Evolutionary conservation across 2,329 filamentous ascomycete genomes (phyloP), one percentile per base, ranked within the genome.

Genomic region (Claviceps maximensis): DNA sequence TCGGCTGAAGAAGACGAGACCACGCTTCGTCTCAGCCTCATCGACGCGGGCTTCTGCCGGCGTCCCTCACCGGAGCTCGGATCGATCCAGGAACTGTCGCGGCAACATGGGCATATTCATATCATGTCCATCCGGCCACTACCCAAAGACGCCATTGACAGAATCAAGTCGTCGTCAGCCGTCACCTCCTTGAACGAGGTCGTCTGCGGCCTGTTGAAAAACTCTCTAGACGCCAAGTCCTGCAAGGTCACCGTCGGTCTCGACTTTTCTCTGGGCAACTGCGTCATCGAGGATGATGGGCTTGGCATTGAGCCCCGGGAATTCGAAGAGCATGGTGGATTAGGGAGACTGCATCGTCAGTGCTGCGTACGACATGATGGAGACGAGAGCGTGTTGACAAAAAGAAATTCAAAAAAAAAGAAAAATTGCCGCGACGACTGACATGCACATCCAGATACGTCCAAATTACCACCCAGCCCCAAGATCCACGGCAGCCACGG

Each of bases 261-360:
- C 23, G 86, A 96, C 68, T 89, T 88, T 63, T 67, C 69, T 51
- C 82, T 84, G 25, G 91, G 89, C 5, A 81, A 78, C 59, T 95
- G 90, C 66, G 74, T 76, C 0, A 78, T 96, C 5, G 86, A 95
- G 62, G 93, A 98, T 64, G 78, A 97, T 68, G 93, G 93, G 1
- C 53, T 72, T 17, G 93, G 93, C 0, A 94, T 98, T 47, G 65
- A 73, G 1, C 79, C 86, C 1, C 62, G 66, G 1, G 90, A 96
- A 59, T 96, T 97, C 60, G 62, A 63, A n/a, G 71, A 78, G 2
- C 65, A 69, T 47, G 89, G 89, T 4, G 84, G 86, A 0, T 71
- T 96, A 19, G 86, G 82, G 25, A 87, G 83, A 67, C 71, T 80
- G 50, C 79, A 93, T 64, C 80, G 87, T 91, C 71, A 61, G 80